Percentiles rank a stretch among this genome's conserved stretches.
Evolutionary conservation across 352 stramenopile genomes (phyloP).

Genomic region (Phytophthora uliginosa): DNA sequence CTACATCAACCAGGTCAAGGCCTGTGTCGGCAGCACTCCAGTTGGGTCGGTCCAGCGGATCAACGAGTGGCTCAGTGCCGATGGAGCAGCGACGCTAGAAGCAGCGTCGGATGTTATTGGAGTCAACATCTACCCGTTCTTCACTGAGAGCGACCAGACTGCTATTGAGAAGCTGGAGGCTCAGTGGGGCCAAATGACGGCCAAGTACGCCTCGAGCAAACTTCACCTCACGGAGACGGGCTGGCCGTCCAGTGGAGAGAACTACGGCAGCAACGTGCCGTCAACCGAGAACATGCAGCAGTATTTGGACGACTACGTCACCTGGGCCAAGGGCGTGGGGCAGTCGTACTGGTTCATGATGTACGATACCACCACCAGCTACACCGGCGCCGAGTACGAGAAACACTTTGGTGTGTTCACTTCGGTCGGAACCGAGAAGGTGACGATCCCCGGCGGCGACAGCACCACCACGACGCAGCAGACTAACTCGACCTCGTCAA

Average conservation of each 20-base stretch:
- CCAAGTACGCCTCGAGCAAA: constrained; percentile 52
- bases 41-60: constrained; percentile 79
- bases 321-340: constrained; percentile 41
- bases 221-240: constrained; percentile 69
- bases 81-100: constrained; percentile 46
- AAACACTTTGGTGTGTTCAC: constrained; percentile 67
- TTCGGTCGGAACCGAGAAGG: constrained; percentile 44
- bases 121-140: constrained; percentile 87
- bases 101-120: constrained; percentile 49
- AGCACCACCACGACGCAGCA: not conserved
- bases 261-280: constrained; percentile 47
- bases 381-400: constrained; percentile 60
- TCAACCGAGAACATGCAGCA: constrained; percentile 50
- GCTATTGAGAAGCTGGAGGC: constrained; percentile 62
- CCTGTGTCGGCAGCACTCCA: constrained; percentile 46
- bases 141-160: constrained; percentile 45
- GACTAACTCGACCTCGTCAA: constrained; percentile 24
- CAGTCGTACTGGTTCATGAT: constrained; percentile 77
- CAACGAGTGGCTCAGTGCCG: constrained; percentile 64
- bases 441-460: constrained; percentile 41
- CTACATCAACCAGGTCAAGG: constrained; percentile 68
- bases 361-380: constrained; percentile 64
- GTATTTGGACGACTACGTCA: constrained; percentile 57
- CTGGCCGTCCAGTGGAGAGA: constrained; percentile 56
- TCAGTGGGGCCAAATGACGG: constrained; percentile 59